phyloP scores from a whole-genome alignment of 257 asterid genomes.

The Galeopsis tetrahit region DNA sequence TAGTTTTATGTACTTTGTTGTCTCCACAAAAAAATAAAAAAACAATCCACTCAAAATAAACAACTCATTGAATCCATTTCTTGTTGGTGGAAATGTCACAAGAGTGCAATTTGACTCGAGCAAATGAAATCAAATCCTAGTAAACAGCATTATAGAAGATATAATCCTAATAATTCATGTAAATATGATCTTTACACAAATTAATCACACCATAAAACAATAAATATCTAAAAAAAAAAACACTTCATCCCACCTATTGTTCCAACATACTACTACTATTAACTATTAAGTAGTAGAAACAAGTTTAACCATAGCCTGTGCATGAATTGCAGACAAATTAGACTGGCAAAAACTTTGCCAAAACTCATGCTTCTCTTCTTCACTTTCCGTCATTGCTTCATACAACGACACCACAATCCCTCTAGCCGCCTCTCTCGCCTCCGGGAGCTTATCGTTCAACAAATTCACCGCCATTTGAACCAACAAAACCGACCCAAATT shows the following conservation, averaged over 20 bases:
- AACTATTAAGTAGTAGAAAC: slow-evolving; percentile 42
- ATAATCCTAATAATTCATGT: slow-evolving; percentile 31
- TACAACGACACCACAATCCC: slow-evolving; percentile 51
- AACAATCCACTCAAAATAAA: too few relatives aligned
- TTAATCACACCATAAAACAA: slow-evolving; percentile 13
- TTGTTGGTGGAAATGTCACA: not conserved
- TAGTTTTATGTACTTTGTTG: too few relatives aligned
- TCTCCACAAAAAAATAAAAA: too few relatives aligned
- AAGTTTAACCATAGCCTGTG: slow-evolving; percentile 75
- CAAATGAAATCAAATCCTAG: slow-evolving; percentile 15
- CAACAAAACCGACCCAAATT: slow-evolving; percentile 57
- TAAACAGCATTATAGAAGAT: not conserved
- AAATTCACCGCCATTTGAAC: slow-evolving; percentile 60
- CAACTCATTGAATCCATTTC: too few relatives aligned
- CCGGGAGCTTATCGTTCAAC: slow-evolving; percentile 86
- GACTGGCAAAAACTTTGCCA: slow-evolving; percentile 93
- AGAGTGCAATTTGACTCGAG: not conserved
- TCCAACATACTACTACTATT: not conserved
- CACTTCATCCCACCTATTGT: not conserved
- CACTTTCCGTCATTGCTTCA: slow-evolving; percentile 54
- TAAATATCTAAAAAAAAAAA: not conserved
- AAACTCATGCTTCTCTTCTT: slow-evolving; percentile 65
- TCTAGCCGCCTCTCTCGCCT: slow-evolving; percentile 94
- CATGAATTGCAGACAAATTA: slow-evolving; percentile 76
- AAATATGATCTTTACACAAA: slow-evolving; percentile 40